A percentile compares a stretch with the other conserved stretches of the same genome.
These are phyloP conservation scores for Saturnispora halmiae DNA, from an alignment of 805 yeast species.

Conservation along the genomic window DNA sequence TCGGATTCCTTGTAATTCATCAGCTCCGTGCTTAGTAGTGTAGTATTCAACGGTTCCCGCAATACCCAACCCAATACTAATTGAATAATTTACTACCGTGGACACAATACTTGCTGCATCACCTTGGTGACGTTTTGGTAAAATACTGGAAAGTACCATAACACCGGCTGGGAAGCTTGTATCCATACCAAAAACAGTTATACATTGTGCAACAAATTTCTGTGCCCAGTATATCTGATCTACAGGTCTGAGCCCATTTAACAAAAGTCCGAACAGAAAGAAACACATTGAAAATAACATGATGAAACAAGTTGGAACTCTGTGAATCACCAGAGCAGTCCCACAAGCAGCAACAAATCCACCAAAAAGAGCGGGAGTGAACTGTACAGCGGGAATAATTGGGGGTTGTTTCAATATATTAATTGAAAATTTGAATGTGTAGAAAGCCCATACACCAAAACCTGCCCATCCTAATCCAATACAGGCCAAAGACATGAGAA, in stretches of 20 bases:
- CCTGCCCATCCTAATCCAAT: slow-evolving; percentile 67
- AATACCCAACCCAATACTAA: slow-evolving; percentile 60
- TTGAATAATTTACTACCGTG: slow-evolving; percentile 65
- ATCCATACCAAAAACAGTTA: slow-evolving; percentile 70
- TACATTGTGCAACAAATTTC: slow-evolving; percentile 44
- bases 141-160: slow-evolving; percentile 45
- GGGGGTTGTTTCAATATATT: slow-evolving; percentile 43
- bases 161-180: slow-evolving; percentile 70
- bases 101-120: slow-evolving; percentile 68
- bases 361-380: slow-evolving; percentile 37
- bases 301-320: slow-evolving; percentile 41
- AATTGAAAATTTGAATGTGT: slow-evolving; percentile 43
- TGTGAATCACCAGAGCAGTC: slow-evolving; percentile 40
- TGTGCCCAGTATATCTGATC: slow-evolving; percentile 52
- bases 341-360: slow-evolving; percentile 51
- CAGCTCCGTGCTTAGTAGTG: slow-evolving; percentile 22
- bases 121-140: slow-evolving; percentile 63
- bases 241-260: slow-evolving; percentile 49
- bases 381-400: slow-evolving; percentile 37
- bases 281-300: slow-evolving; percentile 43
- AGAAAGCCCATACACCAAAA: slow-evolving; percentile 67
- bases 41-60: slow-evolving; percentile 56
- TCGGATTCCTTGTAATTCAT: slow-evolving; percentile 38
- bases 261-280: slow-evolving; percentile 44
- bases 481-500: slow-evolving; percentile 40